Evolutionary conservation across 108 stramenopile species (phyloP).

Genomic region (Skeletonema costatum): DNA sequence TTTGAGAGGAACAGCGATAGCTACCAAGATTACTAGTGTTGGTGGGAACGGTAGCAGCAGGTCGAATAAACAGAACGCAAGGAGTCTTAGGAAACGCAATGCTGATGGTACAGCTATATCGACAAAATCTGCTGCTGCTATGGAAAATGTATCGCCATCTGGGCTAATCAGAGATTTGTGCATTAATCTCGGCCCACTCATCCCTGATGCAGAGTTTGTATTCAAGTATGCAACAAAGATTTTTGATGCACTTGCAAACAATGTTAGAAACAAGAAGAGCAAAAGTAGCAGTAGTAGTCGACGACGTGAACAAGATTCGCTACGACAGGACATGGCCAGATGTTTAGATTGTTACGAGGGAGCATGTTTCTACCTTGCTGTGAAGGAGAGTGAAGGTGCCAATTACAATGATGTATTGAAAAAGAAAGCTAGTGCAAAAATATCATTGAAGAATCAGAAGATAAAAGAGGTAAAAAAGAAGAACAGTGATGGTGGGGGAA

Average conservation of each 20-base stretch:
- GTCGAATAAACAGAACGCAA: background rate
- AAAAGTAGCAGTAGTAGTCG: background rate
- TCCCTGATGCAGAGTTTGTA: constrained; percentile 36
- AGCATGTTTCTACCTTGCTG: constrained; percentile 62
- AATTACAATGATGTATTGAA: constrained; percentile 9
- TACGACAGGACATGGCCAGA: constrained; percentile 40
- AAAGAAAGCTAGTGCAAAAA: background rate
- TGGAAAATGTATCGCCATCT: background rate
- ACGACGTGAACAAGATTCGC: background rate
- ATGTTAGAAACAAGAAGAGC: background rate
- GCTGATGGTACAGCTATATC: background rate
- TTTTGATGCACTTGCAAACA: constrained; percentile 14
- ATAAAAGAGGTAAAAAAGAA: background rate
- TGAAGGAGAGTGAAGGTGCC: constrained; percentile 38
- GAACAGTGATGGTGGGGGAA: background rate
- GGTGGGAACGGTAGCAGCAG: background rate
- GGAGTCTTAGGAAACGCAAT: constrained; percentile 1
- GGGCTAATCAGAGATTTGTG: constrained; percentile 39
- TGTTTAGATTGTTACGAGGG: constrained; percentile 58
- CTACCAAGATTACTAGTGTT: background rate
- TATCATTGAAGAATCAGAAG: background rate
- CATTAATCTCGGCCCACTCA: constrained; percentile 35
- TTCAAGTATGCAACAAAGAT: constrained; percentile 18
- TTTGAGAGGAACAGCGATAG: constrained; percentile 11
- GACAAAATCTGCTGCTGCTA: background rate